Conservation (phyloP, 495 filamentous ascomycete species). For the Penicillium chermesinum region DNA sequence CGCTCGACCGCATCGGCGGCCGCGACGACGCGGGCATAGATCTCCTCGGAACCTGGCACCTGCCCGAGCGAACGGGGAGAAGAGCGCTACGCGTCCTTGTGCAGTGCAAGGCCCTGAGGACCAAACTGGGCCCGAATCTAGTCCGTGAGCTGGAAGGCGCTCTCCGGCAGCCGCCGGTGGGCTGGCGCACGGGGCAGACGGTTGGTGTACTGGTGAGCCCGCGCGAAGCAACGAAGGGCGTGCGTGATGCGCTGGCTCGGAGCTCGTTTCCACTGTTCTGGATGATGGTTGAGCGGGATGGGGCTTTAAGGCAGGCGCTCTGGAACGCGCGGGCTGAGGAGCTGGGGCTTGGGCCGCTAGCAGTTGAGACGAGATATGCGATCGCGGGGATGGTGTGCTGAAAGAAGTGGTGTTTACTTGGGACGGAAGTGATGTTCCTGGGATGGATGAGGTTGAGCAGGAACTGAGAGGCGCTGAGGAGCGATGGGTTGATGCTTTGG, state of each 20-base stretch:
- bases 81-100: constrained; percentile 58
- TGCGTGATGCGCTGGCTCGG: constrained; percentile 60
- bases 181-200: constrained; percentile 56
- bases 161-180: constrained; percentile 61
- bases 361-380: constrained; percentile 53
- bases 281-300: constrained; percentile 44
- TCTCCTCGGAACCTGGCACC: constrained; percentile 72
- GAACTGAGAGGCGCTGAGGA: constrained; percentile 21
- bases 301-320: constrained; percentile 32
- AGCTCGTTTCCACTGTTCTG: constrained; percentile 63
- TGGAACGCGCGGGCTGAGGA: constrained; percentile 52
- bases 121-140: constrained; percentile 55
- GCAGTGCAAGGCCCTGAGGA: constrained; percentile 72
- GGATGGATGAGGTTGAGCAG: constrained; percentile 36
- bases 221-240: constrained; percentile 51
- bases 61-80: constrained; percentile 42
- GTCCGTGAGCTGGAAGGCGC: constrained; percentile 85
- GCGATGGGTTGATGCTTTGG: constrained; percentile 34
- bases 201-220: constrained; percentile 60
- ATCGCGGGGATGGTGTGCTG: too few relatives aligned
- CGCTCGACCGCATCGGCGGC: constrained; percentile 67
- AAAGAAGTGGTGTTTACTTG: constrained; percentile 49
- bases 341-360: constrained; percentile 59
- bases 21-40: constrained; percentile 77
- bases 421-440: constrained; percentile 48